These are phyloP conservation scores for Ilex asprella DNA, from an alignment of 257 asterid species.

Conservation along the genomic window DNA sequence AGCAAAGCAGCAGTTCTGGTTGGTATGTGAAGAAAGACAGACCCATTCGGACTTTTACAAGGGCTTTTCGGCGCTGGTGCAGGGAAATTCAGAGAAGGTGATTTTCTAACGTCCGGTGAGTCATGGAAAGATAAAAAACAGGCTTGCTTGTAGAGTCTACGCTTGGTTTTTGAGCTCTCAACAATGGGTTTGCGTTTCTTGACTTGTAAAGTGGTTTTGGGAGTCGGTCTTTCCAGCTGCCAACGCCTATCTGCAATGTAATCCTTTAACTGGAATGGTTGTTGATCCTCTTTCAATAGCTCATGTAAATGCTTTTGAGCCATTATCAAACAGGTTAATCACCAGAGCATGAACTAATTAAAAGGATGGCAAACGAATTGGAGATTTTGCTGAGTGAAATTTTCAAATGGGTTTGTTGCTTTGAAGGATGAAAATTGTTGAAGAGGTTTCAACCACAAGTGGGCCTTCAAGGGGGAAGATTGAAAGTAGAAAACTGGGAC, in stretches of 20 bases:
- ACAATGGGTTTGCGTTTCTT: conserved; percentile 25
- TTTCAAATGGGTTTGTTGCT: conserved; percentile 11
- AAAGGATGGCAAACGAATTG: background rate
- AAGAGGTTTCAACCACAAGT: conserved; percentile 25
- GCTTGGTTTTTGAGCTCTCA: conserved; percentile 16
- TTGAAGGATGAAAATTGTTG: conserved; percentile 18
- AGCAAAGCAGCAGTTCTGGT: conserved; percentile 58
- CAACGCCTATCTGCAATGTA: conserved; percentile 44
- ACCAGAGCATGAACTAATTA: background rate
- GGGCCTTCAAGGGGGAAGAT: conserved; percentile 17
- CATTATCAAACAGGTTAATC: conserved; percentile 16
- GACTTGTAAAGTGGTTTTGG: conserved; percentile 23
- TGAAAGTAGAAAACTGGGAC: conserved; percentile 23
- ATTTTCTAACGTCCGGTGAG: conserved; percentile 52
- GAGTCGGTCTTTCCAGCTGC: conserved; percentile 25
- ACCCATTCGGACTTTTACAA: conserved; percentile 29
- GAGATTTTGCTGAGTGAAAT: background rate
- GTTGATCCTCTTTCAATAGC: conserved; percentile 71
- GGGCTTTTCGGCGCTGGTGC: conserved; percentile 47
- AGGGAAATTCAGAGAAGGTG: conserved; percentile 44
- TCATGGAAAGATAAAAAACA: conserved; percentile 51
- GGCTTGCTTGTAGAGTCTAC: conserved; percentile 39
- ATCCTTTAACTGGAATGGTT: conserved; percentile 56
- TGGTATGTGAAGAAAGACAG: conserved; percentile 57
- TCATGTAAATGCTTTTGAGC: conserved; percentile 46